Evolutionary conservation across 2,329 filamentous ascomycete genomes (phyloP).

Genomic region (Ceratocystis eucalypticola): DNA sequence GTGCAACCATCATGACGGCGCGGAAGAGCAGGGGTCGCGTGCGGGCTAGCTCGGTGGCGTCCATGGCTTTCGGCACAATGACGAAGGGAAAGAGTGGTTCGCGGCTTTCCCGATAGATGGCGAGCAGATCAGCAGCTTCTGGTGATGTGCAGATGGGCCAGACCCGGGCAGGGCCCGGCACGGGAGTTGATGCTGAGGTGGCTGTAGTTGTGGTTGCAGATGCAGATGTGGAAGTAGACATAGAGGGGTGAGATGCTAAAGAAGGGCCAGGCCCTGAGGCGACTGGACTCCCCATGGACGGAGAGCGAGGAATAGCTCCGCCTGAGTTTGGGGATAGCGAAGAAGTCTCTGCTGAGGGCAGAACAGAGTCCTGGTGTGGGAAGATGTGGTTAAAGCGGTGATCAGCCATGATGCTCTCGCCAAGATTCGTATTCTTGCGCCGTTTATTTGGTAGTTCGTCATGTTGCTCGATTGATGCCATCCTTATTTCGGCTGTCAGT

Average conservation of each 20-base stretch:
- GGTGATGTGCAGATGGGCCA: constrained; percentile 22
- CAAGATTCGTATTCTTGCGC: not conserved
- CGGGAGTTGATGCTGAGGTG: constrained; percentile 20
- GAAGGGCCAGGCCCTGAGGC: not conserved
- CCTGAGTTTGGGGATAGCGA: not conserved
- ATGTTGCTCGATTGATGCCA: not conserved
- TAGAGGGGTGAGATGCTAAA: not conserved
- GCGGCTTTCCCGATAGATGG: constrained; percentile 27
- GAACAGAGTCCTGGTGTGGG: not conserved
- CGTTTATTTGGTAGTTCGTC: not conserved
- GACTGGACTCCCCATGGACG: not conserved
- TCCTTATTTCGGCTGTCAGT: not conserved
- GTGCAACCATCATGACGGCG: constrained; percentile 34
- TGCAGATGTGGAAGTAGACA: constrained; percentile 8
- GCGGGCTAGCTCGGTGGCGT: constrained; percentile 28
- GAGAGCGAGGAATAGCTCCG: not conserved
- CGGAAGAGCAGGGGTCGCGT: constrained; percentile 37
- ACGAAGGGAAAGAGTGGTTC: constrained; percentile 34
- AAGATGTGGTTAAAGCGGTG: constrained; percentile 11
- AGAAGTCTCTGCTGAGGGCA: not conserved
- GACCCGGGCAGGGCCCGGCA: constrained; percentile 2
- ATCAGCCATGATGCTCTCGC: not conserved
- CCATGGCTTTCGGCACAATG: constrained; percentile 28
- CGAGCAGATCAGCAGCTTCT: constrained; percentile 33
- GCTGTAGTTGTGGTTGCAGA: not conserved